A percentile compares a stretch with the other conserved stretches of the same genome.
These are phyloP conservation scores for Suillus paluster DNA, from an alignment of 768 basidiomycete species.

Conservation along the genomic window DNA sequence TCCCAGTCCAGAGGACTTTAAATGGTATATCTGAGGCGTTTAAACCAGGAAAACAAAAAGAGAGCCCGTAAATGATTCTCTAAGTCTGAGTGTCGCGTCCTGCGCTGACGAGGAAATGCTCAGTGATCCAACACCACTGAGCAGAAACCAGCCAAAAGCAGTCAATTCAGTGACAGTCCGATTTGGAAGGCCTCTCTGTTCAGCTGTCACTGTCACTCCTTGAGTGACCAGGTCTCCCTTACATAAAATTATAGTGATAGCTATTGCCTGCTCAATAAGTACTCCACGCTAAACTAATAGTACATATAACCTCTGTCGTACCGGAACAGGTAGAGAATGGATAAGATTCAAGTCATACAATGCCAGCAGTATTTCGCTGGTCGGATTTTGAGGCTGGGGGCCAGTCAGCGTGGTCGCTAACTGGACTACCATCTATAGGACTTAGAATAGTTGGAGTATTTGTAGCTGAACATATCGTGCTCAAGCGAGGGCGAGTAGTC, in stretches of 20 bases:
- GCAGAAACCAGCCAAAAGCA: constrained; percentile 18
- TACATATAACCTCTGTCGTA: background rate
- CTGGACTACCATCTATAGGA: background rate
- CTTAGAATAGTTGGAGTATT: background rate
- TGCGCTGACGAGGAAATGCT: constrained; percentile 36
- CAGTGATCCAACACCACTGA: constrained; percentile 11
- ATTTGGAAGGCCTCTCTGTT: constrained; percentile 33
- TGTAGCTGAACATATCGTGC: constrained; percentile 6
- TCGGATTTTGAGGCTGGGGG: background rate
- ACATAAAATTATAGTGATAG: background rate
- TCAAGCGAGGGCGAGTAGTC: background rate
- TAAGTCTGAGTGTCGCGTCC: constrained; percentile 37
- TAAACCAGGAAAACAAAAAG: constrained; percentile 14
- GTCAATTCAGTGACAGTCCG: constrained; percentile 15
- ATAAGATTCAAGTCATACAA: background rate
- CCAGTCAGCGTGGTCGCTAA: background rate
- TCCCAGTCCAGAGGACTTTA: constrained; percentile 4
- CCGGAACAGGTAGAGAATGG: background rate
- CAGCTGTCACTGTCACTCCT: constrained; percentile 9
- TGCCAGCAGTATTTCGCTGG: background rate
- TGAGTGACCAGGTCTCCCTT: background rate
- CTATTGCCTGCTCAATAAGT: background rate
- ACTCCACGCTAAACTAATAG: background rate
- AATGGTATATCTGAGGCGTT: background rate
- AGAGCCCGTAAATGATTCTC: constrained; percentile 17